Evolutionary conservation across 139 green algal species (phyloP).

Genomic region (Pleodorina starrii): DNA sequence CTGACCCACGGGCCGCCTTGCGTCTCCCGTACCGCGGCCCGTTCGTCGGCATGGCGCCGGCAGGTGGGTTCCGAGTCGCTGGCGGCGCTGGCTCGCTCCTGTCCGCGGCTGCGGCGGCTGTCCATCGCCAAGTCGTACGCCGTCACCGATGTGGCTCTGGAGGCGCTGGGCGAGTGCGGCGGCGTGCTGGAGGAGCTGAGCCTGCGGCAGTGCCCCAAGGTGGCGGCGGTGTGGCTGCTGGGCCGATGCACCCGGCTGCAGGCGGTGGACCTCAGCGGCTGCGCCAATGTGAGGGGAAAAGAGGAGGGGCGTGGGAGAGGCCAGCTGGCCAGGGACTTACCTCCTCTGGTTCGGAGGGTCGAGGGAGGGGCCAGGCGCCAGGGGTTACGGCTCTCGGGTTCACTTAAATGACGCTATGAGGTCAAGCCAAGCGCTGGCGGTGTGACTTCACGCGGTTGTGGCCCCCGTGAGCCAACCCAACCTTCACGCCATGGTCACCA

Average conservation of each 20-base stretch:
- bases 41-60: too few relatives aligned
- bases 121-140: slow-evolving; percentile 40
- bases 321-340: too few relatives aligned
- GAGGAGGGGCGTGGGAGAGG: neutral
- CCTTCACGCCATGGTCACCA: too few relatives aligned
- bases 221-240: slow-evolving; percentile 6
- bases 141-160: slow-evolving; percentile 30
- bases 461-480: too few relatives aligned
- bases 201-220: slow-evolving; percentile 34
- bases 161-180: neutral
- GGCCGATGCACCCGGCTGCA: neutral
- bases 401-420: too few relatives aligned
- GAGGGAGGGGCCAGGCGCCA: too few relatives aligned
- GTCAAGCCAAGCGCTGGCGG: too few relatives aligned
- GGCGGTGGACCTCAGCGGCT: slow-evolving; percentile 28
- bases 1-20: too few relatives aligned
- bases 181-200: slow-evolving; percentile 8
- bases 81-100: neutral
- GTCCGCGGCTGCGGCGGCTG: slow-evolving; percentile 24
- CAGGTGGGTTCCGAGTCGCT: slow-evolving; percentile 33
- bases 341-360: too few relatives aligned
- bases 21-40: too few relatives aligned
- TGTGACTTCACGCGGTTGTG: too few relatives aligned
- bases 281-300: neutral
- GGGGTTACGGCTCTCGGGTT: too few relatives aligned